Conservation (phyloP, 2,329 filamentous ascomycete species). For the Paecilomyces fulvus region DNA sequence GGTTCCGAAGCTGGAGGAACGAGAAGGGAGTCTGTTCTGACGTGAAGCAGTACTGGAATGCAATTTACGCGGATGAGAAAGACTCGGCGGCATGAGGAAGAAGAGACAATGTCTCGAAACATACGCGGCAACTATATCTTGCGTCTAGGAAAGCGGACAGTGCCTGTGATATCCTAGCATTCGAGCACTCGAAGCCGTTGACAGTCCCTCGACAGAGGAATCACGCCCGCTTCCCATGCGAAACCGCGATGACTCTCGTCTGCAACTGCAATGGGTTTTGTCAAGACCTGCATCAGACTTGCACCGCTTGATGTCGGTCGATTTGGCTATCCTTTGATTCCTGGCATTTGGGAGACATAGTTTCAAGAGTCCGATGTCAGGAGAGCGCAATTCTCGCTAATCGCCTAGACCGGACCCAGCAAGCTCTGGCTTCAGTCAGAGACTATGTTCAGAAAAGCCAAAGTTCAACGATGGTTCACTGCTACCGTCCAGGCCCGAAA, state of each 20-base stretch:
- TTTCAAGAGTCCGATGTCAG: no score
- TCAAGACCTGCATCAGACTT: no score
- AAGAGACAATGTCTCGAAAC: not conserved
- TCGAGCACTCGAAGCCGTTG: not conserved
- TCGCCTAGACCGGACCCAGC: no score
- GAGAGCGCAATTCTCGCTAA: no score
- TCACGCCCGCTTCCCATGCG: not conserved
- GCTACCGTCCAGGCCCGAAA: no score
- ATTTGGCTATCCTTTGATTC: no score
- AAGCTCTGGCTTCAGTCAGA: no score
- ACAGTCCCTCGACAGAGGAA: not conserved
- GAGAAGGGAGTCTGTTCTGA: constrained; percentile 23
- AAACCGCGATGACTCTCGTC: not conserved
- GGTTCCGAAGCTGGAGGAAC: constrained; percentile 24
- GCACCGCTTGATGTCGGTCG: no score
- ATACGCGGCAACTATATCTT: not conserved
- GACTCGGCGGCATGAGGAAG: not conserved
- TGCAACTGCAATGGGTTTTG: no score
- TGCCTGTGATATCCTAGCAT: not conserved
- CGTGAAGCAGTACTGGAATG: constrained; percentile 26
- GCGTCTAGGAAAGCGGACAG: not conserved
- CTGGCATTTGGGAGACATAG: no score
- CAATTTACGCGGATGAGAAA: constrained; percentile 17
- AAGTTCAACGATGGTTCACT: no score
- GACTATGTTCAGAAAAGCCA: no score